Evolutionary conservation across 768 basidiomycete genomes (phyloP).

Genomic region (Lactifluus piperatus): DNA sequence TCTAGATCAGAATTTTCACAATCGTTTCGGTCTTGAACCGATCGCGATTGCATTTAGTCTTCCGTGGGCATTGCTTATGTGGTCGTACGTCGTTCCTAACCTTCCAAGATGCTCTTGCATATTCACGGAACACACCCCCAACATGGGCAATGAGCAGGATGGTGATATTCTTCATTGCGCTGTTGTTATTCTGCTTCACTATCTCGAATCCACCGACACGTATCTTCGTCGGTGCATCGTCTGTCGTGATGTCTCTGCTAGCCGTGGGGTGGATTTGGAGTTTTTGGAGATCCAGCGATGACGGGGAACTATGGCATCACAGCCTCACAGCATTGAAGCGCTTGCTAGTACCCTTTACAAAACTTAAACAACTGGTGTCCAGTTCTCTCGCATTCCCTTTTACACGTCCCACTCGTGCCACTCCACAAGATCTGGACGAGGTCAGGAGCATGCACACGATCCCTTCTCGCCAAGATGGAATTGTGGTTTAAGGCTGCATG

Average conservation of each 20-base stretch:
- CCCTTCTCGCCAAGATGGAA: too few relatives aligned
- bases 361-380: too few relatives aligned
- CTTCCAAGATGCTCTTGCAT: too few relatives aligned
- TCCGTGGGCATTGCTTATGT: conserved; percentile 50
- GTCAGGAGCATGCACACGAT: too few relatives aligned
- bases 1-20: conserved; percentile 23
- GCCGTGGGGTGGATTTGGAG: background rate
- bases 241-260: background rate
- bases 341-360: background rate
- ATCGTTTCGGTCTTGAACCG: conserved; percentile 37
- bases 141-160: background rate
- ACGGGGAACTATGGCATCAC: background rate
- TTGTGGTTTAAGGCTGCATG: too few relatives aligned
- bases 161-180: conserved; percentile 6
- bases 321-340: background rate
- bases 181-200: conserved; percentile 8
- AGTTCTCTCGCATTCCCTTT: too few relatives aligned
- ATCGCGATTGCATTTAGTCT: conserved; percentile 46
- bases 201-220: conserved; percentile 6
- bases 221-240: background rate
- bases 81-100: conserved; percentile 38
- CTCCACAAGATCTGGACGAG: too few relatives aligned
- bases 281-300: background rate
- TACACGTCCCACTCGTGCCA: too few relatives aligned
- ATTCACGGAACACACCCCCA: background rate